Conservation (phyloP, 164 flowering plant species). For the Magnolia kwangsiensis region DNA sequence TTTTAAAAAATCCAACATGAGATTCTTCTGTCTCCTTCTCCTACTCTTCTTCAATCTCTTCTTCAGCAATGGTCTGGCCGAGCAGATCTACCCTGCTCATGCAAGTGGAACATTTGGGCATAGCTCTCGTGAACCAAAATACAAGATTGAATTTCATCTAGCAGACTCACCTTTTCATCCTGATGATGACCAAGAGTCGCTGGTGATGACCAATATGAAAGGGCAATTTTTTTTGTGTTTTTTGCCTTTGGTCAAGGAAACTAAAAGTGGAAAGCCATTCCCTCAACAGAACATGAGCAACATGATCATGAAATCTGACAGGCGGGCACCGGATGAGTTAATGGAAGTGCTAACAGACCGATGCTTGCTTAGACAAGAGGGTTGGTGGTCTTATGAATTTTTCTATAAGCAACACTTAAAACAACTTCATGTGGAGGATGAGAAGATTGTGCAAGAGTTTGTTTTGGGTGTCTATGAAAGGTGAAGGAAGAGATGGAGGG, state of each 20-base stretch:
- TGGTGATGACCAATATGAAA: constrained; percentile 59
- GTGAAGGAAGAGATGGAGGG: constrained; percentile 22
- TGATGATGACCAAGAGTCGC: constrained; percentile 74
- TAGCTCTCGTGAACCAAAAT: constrained; percentile 9
- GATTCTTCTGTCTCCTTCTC: background rate
- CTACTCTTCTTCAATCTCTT: background rate
- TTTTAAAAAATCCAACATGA: background rate
- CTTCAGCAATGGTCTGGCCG: background rate
- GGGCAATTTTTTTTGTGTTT: constrained; percentile 69
- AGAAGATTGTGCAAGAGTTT: constrained; percentile 83
- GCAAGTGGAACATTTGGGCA: background rate
- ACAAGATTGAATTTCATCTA: constrained; percentile 6
- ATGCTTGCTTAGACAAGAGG: constrained; percentile 85
- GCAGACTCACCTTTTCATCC: constrained; percentile 1
- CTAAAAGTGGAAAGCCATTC: constrained; percentile 42
- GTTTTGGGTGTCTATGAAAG: constrained; percentile 69
- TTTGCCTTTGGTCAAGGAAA: constrained; percentile 75
- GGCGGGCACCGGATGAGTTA: constrained; percentile 78
- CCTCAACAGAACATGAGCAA: constrained; percentile 58
- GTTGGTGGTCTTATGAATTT: constrained; percentile 98
- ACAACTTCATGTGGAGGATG: constrained; percentile 83
- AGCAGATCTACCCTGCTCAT: background rate
- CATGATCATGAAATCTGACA: constrained; percentile 74
- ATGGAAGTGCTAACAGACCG: constrained; percentile 67
- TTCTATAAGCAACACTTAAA: constrained; percentile 68